Evolutionary conservation across 2,329 filamentous ascomycete species (phyloP).

Genomic region (Fusarium ramigenum): DNA sequence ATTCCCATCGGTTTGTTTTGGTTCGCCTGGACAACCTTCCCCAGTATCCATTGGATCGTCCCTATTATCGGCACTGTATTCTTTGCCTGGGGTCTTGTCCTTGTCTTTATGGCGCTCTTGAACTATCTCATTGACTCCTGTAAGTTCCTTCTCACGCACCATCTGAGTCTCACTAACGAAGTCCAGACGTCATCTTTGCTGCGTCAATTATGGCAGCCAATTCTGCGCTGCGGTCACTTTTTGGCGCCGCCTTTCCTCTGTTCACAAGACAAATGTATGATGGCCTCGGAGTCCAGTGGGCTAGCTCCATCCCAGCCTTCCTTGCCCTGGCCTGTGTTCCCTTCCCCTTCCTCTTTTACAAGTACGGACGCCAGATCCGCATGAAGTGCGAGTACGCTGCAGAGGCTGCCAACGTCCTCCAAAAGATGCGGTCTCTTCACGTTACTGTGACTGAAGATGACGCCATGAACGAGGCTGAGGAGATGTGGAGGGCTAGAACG

Average conservation of each 20-base stretch:
- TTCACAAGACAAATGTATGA: constrained; percentile 24
- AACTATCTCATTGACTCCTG: constrained; percentile 24
- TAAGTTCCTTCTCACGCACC: fast-evolving
- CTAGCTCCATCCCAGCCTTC: constrained; percentile 18
- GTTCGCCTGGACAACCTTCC: constrained; percentile 20
- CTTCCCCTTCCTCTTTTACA: constrained; percentile 15
- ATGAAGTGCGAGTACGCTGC: constrained; percentile 18
- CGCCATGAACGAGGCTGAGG: not conserved
- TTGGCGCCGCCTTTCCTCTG: constrained; percentile 19
- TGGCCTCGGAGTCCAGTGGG: constrained; percentile 6
- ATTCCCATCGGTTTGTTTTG: constrained; percentile 14
- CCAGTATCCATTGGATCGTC: not conserved
- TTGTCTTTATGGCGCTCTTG: constrained; percentile 13
- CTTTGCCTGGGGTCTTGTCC: constrained; percentile 10
- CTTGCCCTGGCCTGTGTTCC: constrained; percentile 11
- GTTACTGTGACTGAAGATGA: not conserved
- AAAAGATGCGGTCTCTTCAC: not conserved
- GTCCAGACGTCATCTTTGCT: not conserved
- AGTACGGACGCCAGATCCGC: not conserved
- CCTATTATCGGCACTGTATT: not conserved
- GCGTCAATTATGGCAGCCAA: constrained; percentile 13
- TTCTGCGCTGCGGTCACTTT: constrained; percentile 6
- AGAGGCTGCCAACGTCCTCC: not conserved
- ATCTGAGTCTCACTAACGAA: fast-evolving
- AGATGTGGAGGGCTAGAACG: not conserved